phyloP scores from a whole-genome alignment of 1,284 basidiomycete genomes.

The Polyporus tsugae region DNA sequence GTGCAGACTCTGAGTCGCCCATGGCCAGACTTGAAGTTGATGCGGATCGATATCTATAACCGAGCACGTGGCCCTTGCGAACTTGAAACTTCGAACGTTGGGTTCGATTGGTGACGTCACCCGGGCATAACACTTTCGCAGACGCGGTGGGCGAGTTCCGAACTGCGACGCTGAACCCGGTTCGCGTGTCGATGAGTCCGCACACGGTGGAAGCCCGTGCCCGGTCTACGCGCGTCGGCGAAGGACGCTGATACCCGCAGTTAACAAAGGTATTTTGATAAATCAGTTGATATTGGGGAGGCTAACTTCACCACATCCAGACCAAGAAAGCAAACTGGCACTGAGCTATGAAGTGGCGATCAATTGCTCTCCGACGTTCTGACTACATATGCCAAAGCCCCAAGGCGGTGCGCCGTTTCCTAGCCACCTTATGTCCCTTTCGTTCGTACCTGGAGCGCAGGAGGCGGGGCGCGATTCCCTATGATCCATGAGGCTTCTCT shows the following conservation, averaged over 20 bases:
- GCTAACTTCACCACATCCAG: neutral
- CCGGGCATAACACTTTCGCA: neutral
- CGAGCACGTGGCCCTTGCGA: constrained; percentile 17
- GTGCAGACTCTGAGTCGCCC: neutral
- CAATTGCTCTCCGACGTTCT: neutral
- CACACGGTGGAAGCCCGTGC: neutral
- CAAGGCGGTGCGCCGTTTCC: neutral
- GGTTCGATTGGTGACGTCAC: neutral
- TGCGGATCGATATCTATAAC: constrained; percentile 25
- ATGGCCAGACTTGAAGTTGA: neutral
- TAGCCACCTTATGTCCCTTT: neutral
- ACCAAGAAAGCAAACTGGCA: neutral
- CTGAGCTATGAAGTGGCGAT: neutral
- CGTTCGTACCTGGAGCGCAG: constrained; percentile 2
- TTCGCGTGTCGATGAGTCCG: neutral
- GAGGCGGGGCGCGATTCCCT: neutral
- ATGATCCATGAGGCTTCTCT: neutral
- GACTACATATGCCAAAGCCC: neutral
- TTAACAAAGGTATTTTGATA: neutral
- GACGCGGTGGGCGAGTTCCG: no score
- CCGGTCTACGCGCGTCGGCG: no score
- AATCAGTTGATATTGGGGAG: neutral
- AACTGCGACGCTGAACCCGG: neutral
- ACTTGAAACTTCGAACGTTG: neutral
- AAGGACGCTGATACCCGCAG: no score